phyloP scores from a whole-genome alignment of 2,329 filamentous ascomycete genomes.

The Alternaria ethzedia region DNA sequence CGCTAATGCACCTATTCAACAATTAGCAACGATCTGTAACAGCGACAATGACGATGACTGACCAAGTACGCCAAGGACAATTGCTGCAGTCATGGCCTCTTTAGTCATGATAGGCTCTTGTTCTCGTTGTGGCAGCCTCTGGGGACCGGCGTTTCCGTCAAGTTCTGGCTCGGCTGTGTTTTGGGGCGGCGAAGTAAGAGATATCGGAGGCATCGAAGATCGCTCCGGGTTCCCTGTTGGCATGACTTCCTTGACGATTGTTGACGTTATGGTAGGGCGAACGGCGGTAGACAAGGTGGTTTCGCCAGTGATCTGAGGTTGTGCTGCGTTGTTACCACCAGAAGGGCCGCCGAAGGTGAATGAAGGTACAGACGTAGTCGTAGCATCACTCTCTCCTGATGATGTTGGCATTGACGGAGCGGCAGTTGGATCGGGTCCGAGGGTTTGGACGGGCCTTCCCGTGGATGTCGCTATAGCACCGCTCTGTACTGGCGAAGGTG shows the following conservation, averaged over 20 bases:
- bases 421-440: conserved; percentile 1
- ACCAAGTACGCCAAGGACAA: conserved; percentile 42
- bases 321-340: conserved; percentile 5
- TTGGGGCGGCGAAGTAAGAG: neutral
- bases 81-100: conserved; percentile 39
- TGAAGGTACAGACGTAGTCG: neutral
- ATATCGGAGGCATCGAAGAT: neutral
- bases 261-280: conserved; percentile 3
- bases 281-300: neutral
- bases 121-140: neutral
- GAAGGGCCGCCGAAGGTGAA: conserved; percentile 10
- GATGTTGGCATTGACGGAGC: neutral
- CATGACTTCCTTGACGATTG: conserved; percentile 1
- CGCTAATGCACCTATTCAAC: conserved; percentile 32
- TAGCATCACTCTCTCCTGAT: neutral
- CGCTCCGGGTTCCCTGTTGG: neutral
- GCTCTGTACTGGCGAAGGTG: conserved; percentile 15
- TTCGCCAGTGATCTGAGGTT: conserved; percentile 14
- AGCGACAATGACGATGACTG: neutral
- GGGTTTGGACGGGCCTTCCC: neutral
- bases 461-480: neutral
- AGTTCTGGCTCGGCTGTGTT: neutral
- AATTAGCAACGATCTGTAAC: neutral
- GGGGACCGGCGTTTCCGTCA: neutral
- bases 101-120: conserved; percentile 31